Evolutionary conservation across 495 filamentous ascomycete genomes (phyloP).

Genomic region (Cairneyella variabilis): DNA sequence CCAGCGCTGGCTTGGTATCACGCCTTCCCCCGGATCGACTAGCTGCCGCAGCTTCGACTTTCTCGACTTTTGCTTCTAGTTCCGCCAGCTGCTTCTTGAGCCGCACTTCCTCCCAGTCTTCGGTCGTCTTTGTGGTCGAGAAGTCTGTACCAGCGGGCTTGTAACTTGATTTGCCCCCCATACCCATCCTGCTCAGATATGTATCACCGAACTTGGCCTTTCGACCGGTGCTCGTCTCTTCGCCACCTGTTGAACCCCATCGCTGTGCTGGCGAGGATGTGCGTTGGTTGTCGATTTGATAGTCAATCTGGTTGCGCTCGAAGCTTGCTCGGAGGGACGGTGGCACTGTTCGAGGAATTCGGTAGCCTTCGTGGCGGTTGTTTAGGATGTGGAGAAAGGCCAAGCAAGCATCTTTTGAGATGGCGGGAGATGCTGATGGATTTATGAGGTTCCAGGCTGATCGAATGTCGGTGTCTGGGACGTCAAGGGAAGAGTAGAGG

Average conservation of each 20-base stretch:
- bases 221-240: slow-evolving; percentile 72
- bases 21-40: slow-evolving; percentile 48
- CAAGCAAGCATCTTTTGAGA: slow-evolving; percentile 91
- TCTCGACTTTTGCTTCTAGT: slow-evolving; percentile 76
- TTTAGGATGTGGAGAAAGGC: slow-evolving; percentile 96
- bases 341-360: slow-evolving; percentile 90
- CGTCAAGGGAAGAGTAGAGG: slow-evolving; percentile 86
- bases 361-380: slow-evolving; percentile 88
- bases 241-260: slow-evolving; percentile 62
- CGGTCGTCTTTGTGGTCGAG: slow-evolving; percentile 56
- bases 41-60: slow-evolving; percentile 65
- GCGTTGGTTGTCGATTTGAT: slow-evolving; percentile 74
- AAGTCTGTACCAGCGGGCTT: slow-evolving; percentile 79
- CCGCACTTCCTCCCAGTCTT: slow-evolving; percentile 94
- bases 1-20: slow-evolving; percentile 72
- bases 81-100: slow-evolving; percentile 88
- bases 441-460: slow-evolving; percentile 97
- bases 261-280: slow-evolving; percentile 48
- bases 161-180: slow-evolving; percentile 70
- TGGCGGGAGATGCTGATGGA: slow-evolving; percentile 68
- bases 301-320: slow-evolving; percentile 91
- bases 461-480: slow-evolving; percentile 91
- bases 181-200: slow-evolving; percentile 85
- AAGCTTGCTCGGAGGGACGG: slow-evolving; percentile 86
- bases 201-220: slow-evolving; percentile 97